Percentiles rank a stretch among this genome's conserved stretches.
These are phyloP conservation scores for Arachis stenosperma DNA, from an alignment of 306 rosid genomes.

Conservation along the genomic window DNA sequence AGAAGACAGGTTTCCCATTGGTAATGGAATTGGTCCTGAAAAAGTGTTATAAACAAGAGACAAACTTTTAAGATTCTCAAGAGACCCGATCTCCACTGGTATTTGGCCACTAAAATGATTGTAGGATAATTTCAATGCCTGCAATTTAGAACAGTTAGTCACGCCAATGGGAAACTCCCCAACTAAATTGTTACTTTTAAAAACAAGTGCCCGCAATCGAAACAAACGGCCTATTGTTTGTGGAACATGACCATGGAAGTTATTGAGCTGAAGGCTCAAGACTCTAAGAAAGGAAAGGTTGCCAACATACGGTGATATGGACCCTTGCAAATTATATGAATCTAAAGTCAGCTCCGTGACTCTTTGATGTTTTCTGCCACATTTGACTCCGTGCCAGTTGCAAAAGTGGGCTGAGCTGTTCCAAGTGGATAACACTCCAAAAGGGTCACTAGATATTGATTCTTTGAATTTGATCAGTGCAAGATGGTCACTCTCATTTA, in stretches of 20 bases:
- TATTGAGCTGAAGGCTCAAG: background rate
- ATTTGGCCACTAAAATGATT: slow-evolving; percentile 32
- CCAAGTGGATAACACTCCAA: background rate
- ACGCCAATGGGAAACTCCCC: slow-evolving; percentile 16
- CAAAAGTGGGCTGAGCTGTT: slow-evolving; percentile 21
- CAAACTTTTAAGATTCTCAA: slow-evolving; percentile 1
- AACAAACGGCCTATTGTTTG: background rate
- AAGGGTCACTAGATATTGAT: slow-evolving; percentile 10
- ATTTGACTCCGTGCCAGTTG: slow-evolving; percentile 7
- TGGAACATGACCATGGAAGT: slow-evolving; percentile 14
- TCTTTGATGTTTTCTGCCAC: background rate
- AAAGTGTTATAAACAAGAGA: background rate
- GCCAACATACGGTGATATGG: slow-evolving; percentile 10
- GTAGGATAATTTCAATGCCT: background rate
- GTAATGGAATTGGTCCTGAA: background rate
- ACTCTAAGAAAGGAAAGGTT: slow-evolving; percentile 5
- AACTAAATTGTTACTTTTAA: background rate
- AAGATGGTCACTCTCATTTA: slow-evolving; percentile 1
- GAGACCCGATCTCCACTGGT: slow-evolving; percentile 28
- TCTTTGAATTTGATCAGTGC: slow-evolving; percentile 7
- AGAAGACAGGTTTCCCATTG: slow-evolving; percentile 11
- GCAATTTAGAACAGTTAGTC: slow-evolving; percentile 15
- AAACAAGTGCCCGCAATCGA: background rate
- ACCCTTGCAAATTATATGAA: background rate
- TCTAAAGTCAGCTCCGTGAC: background rate